Conservation (phyloP, 371 early-diverging fungal genomes). For the Mucor piriformis region DNA sequence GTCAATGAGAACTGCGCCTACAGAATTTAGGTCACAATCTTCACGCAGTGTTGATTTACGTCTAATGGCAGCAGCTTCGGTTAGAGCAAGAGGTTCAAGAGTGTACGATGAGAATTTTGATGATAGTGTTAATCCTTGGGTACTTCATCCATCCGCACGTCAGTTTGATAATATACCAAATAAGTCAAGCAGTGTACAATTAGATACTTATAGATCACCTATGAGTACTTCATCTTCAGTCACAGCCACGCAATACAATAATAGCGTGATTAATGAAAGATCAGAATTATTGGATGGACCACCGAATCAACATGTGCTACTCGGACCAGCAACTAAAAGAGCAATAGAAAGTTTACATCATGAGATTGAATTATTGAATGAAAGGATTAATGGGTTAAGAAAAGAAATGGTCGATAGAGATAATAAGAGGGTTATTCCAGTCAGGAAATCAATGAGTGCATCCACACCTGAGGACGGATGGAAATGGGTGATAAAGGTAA, state of each 20-base stretch:
- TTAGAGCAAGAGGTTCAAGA: conserved; percentile 4
- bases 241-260: conserved; percentile 31
- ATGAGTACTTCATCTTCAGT: conserved; percentile 33
- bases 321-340: conserved; percentile 46
- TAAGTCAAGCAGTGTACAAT: conserved; percentile 4
- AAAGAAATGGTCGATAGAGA: conserved; percentile 38
- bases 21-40: conserved; percentile 17
- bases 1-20: conserved; percentile 32
- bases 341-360: conserved; percentile 46
- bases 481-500: conserved; percentile 50
- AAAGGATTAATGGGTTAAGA: conserved; percentile 45
- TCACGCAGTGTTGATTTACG: conserved; percentile 5
- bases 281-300: background rate
- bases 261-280: background rate
- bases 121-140: conserved; percentile 43
- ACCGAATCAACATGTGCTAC: conserved; percentile 10
- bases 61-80: conserved; percentile 4
- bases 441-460: background rate
- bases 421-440: background rate
- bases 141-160: conserved; percentile 24
- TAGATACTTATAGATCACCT: conserved; percentile 15
- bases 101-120: conserved; percentile 35
- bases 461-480: conserved; percentile 33
- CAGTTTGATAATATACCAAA: conserved; percentile 23
- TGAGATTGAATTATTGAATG: conserved; percentile 49